These are phyloP conservation scores for Calvatia gigantea DNA, from an alignment of 768 basidiomycete genomes.

Conservation along the genomic window DNA sequence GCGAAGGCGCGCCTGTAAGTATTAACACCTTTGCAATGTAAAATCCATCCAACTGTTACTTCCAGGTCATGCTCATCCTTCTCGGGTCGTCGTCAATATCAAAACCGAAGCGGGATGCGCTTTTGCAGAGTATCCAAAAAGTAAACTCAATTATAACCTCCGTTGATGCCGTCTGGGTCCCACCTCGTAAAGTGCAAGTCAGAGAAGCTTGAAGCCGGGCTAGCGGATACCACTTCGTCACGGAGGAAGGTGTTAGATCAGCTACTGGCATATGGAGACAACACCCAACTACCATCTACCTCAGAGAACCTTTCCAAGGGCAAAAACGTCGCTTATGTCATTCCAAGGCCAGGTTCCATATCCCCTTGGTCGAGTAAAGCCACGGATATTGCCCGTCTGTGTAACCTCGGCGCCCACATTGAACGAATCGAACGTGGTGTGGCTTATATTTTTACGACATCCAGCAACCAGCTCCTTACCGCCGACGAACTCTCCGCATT, in stretches of 20 bases:
- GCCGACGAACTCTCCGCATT: constrained; percentile 48
- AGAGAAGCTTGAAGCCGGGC: constrained; percentile 38
- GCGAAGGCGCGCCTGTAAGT: background rate
- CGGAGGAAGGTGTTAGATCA: constrained; percentile 55
- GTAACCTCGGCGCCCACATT: constrained; percentile 70
- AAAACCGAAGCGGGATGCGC: constrained; percentile 59
- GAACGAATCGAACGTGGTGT: constrained; percentile 85
- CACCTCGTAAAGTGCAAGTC: constrained; percentile 76
- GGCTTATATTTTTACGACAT: constrained; percentile 58
- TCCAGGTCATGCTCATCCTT: constrained; percentile 67
- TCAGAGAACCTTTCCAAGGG: constrained; percentile 28
- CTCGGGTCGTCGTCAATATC: constrained; percentile 77
- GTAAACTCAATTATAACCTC: constrained; percentile 50
- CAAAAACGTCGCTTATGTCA: constrained; percentile 59
- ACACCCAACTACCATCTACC: constrained; percentile 49
- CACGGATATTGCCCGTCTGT: constrained; percentile 89
- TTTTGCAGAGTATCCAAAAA: constrained; percentile 59
- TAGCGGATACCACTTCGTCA: constrained; percentile 40
- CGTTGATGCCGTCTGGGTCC: constrained; percentile 79
- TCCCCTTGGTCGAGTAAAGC: constrained; percentile 99
- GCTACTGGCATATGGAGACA: constrained; percentile 84
- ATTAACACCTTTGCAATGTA: background rate
- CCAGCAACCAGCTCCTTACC: constrained; percentile 34
- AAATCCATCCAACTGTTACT: background rate
- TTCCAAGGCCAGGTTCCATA: constrained; percentile 86